phyloP scores from a whole-genome alignment of 2,329 filamentous ascomycete species.

The Colletotrichum sidae region DNA sequence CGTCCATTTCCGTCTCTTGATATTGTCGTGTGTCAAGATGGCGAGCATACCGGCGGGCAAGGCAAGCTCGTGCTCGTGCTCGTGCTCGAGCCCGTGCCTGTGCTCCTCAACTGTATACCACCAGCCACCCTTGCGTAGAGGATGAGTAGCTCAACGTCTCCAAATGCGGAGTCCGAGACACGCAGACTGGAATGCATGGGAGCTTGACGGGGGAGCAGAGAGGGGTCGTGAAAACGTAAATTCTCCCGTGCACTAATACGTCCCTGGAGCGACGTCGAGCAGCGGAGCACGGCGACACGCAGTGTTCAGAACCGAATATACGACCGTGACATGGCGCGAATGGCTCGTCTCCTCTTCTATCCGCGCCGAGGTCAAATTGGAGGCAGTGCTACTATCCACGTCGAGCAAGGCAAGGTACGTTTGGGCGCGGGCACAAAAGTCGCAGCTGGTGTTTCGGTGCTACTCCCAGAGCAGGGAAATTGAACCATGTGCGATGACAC shows the following conservation, averaged over 20 bases:
- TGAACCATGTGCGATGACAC: neutral
- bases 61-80: constrained; percentile 10
- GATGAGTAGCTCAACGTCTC: constrained; percentile 22
- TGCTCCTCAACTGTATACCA: no score
- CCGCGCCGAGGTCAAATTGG: no score
- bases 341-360: no score
- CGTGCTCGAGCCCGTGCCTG: neutral
- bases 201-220: constrained; percentile 20
- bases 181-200: constrained; percentile 20
- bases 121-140: constrained; percentile 16
- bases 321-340: constrained; percentile 26
- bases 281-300: neutral
- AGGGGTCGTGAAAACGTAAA: constrained; percentile 25
- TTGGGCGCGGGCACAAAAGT: constrained; percentile 17
- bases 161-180: constrained; percentile 35
- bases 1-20: neutral
- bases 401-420: no score
- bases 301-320: constrained; percentile 1
- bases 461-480: constrained; percentile 20
- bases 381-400: no score
- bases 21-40: constrained; percentile 13
- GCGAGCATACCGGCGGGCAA: neutral
- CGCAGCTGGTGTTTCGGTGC: constrained; percentile 32
- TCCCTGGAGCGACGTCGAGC: constrained; percentile 4
- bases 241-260: constrained; percentile 4